Base-by-base conservation (phyloP, 495 filamentous ascomycete species). In the Aspergillus panamensis region DNA sequence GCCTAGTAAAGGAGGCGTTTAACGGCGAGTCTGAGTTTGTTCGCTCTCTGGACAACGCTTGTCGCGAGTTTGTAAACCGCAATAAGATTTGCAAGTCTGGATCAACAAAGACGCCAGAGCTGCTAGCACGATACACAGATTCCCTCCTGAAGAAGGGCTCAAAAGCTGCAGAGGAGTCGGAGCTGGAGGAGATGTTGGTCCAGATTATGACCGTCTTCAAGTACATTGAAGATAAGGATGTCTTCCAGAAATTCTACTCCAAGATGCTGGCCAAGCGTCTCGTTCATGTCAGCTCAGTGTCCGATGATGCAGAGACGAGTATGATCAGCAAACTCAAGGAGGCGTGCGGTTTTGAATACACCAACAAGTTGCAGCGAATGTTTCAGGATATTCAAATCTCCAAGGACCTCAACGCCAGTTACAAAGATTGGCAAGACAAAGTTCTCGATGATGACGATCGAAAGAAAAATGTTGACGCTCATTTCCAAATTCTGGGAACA, bases 151-250 rank as follows among this genome's bases (percentile, higher is more conserved):
- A 93, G 70, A 97, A 96, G 80, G 93, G 89, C 53, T 87, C 89
- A 12, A 92, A 90, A 66, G 87, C 89, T 58, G 86, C 89, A 9
- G 94, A 97, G 69, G 95, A 97, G 69, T 87, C 88, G 21, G 92
- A 97, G 60, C 84, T 97, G 51, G 94, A 99, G 73, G 85, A 87
- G 60, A 90, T 89, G 54, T 77, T 97, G 42, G 84, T 86, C n/a
- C 89, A 97, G 67, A 92, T 99, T 65, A 99, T 99, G 94, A 96
- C 92, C 2, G 91, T 97, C 37, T 99, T 99, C 84, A 99, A 99
- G 74, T 99, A 97, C 76, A 97, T 99, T 62, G 95, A 99, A 66
- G 94, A 99, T 75, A 97, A 97, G 76, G 94, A 99, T 70, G 94
- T 99, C 7, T 99, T 97, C 80, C 95, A 97, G 73, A 97, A 97